phyloP scores from a whole-genome alignment of 2,329 filamentous ascomycete species.

The Penicillium crustosum region DNA sequence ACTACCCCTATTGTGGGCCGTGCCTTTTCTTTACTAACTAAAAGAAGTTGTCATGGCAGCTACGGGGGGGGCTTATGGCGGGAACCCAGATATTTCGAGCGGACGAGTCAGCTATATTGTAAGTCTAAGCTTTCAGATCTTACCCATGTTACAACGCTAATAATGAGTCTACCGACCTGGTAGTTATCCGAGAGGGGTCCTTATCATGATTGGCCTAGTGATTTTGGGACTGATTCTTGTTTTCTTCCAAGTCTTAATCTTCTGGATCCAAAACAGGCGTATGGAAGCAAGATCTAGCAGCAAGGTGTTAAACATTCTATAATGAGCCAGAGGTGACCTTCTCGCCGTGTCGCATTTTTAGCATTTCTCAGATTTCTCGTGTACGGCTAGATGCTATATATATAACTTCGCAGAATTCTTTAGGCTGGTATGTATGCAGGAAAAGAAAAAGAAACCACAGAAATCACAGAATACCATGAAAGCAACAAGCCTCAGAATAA shows the following conservation, averaged over 20 bases:
- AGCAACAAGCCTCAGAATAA: not conserved
- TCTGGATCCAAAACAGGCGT: conserved; percentile 1
- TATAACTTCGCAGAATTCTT: not conserved
- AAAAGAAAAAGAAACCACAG: not conserved
- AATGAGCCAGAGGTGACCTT: not conserved
- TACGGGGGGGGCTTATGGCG: conserved; percentile 52
- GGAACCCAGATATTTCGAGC: conserved; percentile 53
- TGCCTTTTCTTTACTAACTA: conserved; percentile 1
- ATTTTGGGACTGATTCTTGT: conserved; percentile 44
- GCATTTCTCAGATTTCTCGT: not conserved
- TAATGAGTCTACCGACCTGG: not conserved
- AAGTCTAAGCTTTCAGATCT: not conserved
- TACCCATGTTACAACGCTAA: not conserved
- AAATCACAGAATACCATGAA: too few species aligned
- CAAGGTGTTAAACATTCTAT: not conserved
- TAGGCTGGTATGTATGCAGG: not conserved
- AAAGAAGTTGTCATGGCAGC: conserved; percentile 49
- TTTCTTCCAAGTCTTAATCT: conserved; percentile 33
- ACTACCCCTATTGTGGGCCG: not conserved
- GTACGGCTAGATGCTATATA: not conserved
- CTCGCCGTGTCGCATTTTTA: not conserved
- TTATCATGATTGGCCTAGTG: conserved; percentile 50
- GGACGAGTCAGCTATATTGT: conserved; percentile 44
- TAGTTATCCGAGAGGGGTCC: conserved; percentile 48
- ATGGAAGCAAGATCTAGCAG: not conserved